Conservation (phyloP, 345 rosid species). For the Moricandia arvensis region DNA sequence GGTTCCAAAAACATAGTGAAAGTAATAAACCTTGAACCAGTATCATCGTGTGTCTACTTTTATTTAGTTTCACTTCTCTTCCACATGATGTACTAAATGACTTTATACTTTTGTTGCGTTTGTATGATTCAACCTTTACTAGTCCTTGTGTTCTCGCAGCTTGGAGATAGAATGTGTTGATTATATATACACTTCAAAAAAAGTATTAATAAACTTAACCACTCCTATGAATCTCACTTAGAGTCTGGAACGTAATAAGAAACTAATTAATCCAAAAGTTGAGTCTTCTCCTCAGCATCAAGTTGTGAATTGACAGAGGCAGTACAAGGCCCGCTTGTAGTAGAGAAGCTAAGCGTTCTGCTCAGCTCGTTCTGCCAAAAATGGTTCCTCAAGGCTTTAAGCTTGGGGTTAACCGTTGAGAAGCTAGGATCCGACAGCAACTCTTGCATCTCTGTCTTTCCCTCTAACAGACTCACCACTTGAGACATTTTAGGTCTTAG, state of each 20-base stretch:
- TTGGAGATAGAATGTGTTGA: background rate
- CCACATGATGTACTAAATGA: background rate
- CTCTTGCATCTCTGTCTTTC: constrained; percentile 67
- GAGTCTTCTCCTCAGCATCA: constrained; percentile 40
- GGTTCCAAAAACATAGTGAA: background rate
- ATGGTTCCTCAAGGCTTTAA: constrained; percentile 65
- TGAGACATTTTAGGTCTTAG: constrained; percentile 90
- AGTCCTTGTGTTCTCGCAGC: background rate
- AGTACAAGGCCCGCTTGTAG: constrained; percentile 37
- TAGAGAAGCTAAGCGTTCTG: constrained; percentile 51
- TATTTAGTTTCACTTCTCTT: background rate
- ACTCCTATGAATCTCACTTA: background rate
- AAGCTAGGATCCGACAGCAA: constrained; percentile 71
- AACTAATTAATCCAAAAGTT: constrained; percentile 29
- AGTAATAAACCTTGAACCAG: background rate
- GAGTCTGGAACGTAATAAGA: background rate
- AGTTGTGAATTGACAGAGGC: no score
- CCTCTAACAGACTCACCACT: constrained; percentile 81
- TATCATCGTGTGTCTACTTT: background rate
- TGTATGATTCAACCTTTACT: background rate
- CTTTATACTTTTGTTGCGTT: background rate
- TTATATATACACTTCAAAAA: constrained; percentile 26
- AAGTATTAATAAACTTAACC: background rate
- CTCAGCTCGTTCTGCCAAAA: constrained; percentile 73
- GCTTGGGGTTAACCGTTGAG: constrained; percentile 59